Base-by-base conservation (phyloP, 345 rosid species). In the Gossypium herbaceum region DNA sequence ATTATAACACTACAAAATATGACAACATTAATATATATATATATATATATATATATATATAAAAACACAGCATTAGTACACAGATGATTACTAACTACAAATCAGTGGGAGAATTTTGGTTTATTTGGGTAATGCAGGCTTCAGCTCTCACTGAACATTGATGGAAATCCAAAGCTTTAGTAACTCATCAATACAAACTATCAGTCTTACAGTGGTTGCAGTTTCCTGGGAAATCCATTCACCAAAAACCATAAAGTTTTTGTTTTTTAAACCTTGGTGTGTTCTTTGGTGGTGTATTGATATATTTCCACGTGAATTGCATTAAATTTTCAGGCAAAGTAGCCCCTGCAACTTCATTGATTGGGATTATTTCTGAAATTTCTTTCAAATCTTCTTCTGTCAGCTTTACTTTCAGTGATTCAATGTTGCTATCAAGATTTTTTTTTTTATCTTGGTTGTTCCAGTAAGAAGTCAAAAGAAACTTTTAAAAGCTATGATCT, bases 401-500 rank as follows among this genome's bases (percentile, higher is more conserved):
- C n/a, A 56, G 62, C 48, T 71, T 56, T 25, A 71, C 34, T 22
- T 43, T 56, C 3, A 56, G 5, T 2, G 64, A 55, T 22, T 19
- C 74, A 5, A 71, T 34, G 62, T 71, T 71, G 62, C 62, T 54
- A n/a, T 71, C 74, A 5, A 71, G 52, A n/a, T 71, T 71, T 20
- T 55, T 71, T 20, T 55, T 56, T 9, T 34, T 0, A n/a, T 71
- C 74, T 71, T 71, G 27, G 64, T 71, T 54, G 64, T 71, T 41
- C 74, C 74, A 55, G 51, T 1, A 67, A 66, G 7, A 22, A 45
- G 55, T 22, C 6, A 9, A 67, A 45, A 47, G 3, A 0, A 4
- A 67, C 19, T 27, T n/a, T 47, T 1, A 67, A 44, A 44, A 65
- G 9, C 24, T 22, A 19, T 12, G 48, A 20, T 64, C 11, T 0